phyloP scores from a whole-genome alignment of 805 yeast species.

The Ogataea methylovora region DNA sequence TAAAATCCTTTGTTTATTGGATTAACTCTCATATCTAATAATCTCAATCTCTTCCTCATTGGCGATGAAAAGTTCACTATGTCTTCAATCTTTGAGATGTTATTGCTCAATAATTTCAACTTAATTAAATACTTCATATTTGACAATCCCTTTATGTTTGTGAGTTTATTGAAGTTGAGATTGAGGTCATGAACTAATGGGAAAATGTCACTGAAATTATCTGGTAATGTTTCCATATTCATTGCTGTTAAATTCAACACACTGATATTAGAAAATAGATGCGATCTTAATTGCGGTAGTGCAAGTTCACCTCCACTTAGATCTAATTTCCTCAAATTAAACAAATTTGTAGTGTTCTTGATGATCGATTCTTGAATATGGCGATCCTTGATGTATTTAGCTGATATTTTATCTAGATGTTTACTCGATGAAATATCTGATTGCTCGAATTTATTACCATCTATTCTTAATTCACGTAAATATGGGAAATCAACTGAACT shows the following conservation, averaged over 20 bases:
- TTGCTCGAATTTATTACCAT: slow-evolving; percentile 27
- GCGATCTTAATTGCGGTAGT: neutral
- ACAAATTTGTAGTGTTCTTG: slow-evolving; percentile 6
- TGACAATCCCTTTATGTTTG: slow-evolving; percentile 26
- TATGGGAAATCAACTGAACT: slow-evolving; percentile 28
- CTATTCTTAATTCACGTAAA: slow-evolving; percentile 37
- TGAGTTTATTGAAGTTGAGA: slow-evolving; percentile 40
- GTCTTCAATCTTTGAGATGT: slow-evolving; percentile 26
- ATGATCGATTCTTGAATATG: slow-evolving; percentile 17
- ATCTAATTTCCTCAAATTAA: slow-evolving; percentile 27
- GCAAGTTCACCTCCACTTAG: slow-evolving; percentile 21
- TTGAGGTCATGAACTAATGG: slow-evolving; percentile 42
- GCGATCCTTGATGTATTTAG: slow-evolving; percentile 26
- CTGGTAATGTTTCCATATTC: slow-evolving; percentile 32
- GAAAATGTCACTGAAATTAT: slow-evolving; percentile 28
- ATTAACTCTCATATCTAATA: slow-evolving; percentile 43
- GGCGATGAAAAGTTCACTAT: slow-evolving; percentile 26
- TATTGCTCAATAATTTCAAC: slow-evolving; percentile 39
- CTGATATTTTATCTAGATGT: slow-evolving; percentile 34
- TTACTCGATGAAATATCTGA: slow-evolving; percentile 22
- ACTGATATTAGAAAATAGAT: slow-evolving; percentile 26
- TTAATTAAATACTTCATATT: slow-evolving; percentile 28
- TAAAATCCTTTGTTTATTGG: slow-evolving; percentile 39
- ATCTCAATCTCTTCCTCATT: slow-evolving; percentile 24
- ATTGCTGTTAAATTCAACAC: slow-evolving; percentile 39